These are phyloP conservation scores for Stromatinia cepivora DNA, from an alignment of 2,329 filamentous ascomycete species.

Conservation along the genomic window DNA sequence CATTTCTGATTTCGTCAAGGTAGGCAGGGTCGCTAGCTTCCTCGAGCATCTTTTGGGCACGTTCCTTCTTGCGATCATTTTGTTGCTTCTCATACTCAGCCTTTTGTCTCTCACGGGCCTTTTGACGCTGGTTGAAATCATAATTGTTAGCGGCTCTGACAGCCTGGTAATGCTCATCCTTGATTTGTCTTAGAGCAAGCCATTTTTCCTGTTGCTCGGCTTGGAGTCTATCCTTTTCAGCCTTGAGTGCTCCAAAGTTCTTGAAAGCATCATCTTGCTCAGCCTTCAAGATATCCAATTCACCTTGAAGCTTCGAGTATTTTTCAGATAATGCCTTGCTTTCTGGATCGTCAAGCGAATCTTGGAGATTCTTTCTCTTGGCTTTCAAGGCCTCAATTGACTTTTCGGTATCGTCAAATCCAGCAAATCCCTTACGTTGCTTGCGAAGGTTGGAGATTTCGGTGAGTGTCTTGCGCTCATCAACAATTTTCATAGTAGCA, in stretches of 20 bases:
- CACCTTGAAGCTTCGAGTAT: slow-evolving; percentile 81
- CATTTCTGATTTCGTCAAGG: slow-evolving; percentile 86
- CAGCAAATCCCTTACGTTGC: slow-evolving; percentile 85
- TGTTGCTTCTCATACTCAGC: slow-evolving; percentile 75
- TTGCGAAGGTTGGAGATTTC: slow-evolving; percentile 84
- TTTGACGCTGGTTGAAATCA: slow-evolving; percentile 79
- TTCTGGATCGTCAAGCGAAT: slow-evolving; percentile 87
- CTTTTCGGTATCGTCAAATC: slow-evolving; percentile 83
- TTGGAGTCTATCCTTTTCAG: slow-evolving; percentile 82
- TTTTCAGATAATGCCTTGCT: slow-evolving; percentile 82
- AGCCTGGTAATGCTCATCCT: slow-evolving; percentile 82
- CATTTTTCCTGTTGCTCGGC: slow-evolving; percentile 86
- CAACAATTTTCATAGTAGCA: slow-evolving; percentile 91
- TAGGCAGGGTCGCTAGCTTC: slow-evolving; percentile 86
- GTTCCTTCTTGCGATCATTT: slow-evolving; percentile 72
- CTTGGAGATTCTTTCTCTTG: slow-evolving; percentile 86
- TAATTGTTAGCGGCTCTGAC: slow-evolving; percentile 81
- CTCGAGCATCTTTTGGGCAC: slow-evolving; percentile 73
- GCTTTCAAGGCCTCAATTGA: slow-evolving; percentile 83
- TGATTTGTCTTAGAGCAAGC: slow-evolving; percentile 76
- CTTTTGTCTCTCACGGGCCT: slow-evolving; percentile 73
- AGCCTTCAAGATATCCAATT: slow-evolving; percentile 86
- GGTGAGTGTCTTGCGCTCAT: slow-evolving; percentile 89
- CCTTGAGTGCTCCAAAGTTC: slow-evolving; percentile 78
- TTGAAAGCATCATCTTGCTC: slow-evolving; percentile 92